Percentiles rank a stretch among this genome's conserved stretches.
Evolutionary conservation across 345 rosid species (phyloP).

Genomic region (Lumnitzera racemosa): DNA sequence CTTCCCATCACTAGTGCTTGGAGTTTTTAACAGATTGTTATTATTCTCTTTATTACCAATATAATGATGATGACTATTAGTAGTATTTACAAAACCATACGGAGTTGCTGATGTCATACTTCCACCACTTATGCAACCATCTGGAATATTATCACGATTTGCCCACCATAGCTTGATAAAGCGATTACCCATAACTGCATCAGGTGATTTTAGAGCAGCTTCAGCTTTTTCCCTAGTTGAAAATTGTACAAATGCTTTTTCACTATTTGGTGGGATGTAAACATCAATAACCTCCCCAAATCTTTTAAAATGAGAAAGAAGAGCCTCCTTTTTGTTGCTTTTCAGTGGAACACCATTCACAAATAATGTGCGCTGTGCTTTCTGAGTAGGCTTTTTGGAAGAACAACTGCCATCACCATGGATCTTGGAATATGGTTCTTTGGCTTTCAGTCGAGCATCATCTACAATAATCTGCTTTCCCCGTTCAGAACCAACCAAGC

Average conservation of each 20-base stretch:
- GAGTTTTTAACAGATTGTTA: conserved; percentile 28
- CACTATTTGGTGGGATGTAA: conserved; percentile 67
- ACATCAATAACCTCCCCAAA: conserved; percentile 91
- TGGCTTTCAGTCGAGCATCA: conserved; percentile 26
- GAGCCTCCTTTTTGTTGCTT: conserved; percentile 72
- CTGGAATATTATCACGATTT: conserved; percentile 78
- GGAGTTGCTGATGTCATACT: conserved; percentile 31
- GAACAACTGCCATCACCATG: conserved; percentile 33
- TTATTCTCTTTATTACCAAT: conserved; percentile 42
- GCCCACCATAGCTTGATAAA: conserved; percentile 99
- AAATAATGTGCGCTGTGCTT: conserved; percentile 81
- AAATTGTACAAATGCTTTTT: conserved; percentile 92
- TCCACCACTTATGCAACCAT: conserved; percentile 42
- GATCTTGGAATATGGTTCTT: conserved; percentile 32
- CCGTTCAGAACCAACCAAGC: conserved; percentile 28
- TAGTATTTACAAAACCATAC: conserved; percentile 27
- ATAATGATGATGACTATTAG: conserved; percentile 28
- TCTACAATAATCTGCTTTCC: conserved; percentile 43
- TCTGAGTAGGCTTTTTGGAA: conserved; percentile 57
- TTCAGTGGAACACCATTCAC: conserved; percentile 76
- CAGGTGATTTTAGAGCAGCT: conserved; percentile 90
- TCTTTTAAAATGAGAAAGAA: conserved; percentile 82
- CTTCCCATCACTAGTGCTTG: conserved; percentile 28
- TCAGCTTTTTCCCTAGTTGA: conserved; percentile 93
- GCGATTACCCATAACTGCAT: conserved; percentile 99